These are phyloP conservation scores for Multifurca ochricompacta DNA, from an alignment of 768 basidiomycete genomes.

Conservation along the genomic window DNA sequence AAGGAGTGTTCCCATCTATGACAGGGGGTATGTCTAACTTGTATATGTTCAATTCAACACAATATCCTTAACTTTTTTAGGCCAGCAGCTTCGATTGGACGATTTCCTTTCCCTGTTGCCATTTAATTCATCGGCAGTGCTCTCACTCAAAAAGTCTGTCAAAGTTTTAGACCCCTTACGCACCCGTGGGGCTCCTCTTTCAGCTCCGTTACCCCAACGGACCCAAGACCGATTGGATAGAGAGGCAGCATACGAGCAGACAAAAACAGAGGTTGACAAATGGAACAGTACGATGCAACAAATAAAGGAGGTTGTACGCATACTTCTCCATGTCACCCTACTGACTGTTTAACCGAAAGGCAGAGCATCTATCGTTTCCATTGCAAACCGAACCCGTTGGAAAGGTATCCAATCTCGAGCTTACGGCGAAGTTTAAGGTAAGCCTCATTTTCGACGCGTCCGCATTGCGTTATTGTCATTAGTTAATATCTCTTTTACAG, in stretches of 20 bases:
- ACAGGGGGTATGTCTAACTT: conserved; percentile 4
- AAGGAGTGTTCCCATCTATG: conserved; percentile 17
- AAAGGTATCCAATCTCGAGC: conserved; percentile 62
- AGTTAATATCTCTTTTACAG: conserved; percentile 30
- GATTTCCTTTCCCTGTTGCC: conserved; percentile 72
- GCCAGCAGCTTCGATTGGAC: conserved; percentile 57
- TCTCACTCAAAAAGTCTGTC: conserved; percentile 61
- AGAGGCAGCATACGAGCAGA: conserved; percentile 90
- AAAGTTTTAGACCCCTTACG: conserved; percentile 50
- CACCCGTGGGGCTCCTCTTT: conserved; percentile 48
- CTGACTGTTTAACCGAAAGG: conserved; percentile 34
- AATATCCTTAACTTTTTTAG: conserved; percentile 23
- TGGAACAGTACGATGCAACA: conserved; percentile 90
- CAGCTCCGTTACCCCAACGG: conserved; percentile 80
- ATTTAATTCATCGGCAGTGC: conserved; percentile 48
- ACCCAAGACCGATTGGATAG: conserved; percentile 87
- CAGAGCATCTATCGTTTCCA: conserved; percentile 83
- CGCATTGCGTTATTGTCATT: not conserved
- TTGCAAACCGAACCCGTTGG: conserved; percentile 54
- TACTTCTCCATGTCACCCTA: not conserved
- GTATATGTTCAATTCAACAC: not conserved
- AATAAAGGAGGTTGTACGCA: conserved; percentile 65
- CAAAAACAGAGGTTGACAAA: conserved; percentile 86
- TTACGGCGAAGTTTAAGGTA: conserved; percentile 82
- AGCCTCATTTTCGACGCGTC: conserved; percentile 4